A percentile compares a stretch with the other conserved stretches of the same genome.
These are phyloP conservation scores for Amoebophrya sp. DNA, from an alignment of 169 alveolate genomes.

Conservation along the genomic window DNA sequence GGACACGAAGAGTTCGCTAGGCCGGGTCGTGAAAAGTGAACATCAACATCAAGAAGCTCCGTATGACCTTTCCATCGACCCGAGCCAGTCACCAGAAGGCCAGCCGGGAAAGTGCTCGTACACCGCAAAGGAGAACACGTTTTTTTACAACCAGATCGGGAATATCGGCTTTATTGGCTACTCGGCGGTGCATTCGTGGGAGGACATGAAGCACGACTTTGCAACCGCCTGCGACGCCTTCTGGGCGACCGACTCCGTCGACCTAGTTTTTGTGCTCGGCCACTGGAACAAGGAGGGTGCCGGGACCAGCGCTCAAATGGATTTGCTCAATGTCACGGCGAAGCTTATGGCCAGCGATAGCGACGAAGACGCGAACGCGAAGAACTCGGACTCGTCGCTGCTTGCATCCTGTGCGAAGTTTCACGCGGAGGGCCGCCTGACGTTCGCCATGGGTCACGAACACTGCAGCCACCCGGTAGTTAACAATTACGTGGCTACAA, in stretches of 20 bases:
- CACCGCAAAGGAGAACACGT: neutral
- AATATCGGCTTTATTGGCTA: neutral
- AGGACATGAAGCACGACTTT: neutral
- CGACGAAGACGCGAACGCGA: no score
- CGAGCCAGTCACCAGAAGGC: neutral
- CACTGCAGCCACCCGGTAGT: neutral
- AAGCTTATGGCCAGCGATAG: neutral
- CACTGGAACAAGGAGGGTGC: neutral
- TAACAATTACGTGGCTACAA: neutral
- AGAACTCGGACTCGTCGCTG: no score
- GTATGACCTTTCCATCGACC: neutral
- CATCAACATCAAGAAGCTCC: no score
- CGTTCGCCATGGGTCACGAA: neutral
- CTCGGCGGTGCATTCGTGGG: neutral
- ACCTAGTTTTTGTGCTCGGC: neutral
- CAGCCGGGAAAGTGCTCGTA: neutral
- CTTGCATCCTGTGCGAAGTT: neutral
- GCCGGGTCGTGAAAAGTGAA: no score
- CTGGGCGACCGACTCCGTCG: neutral
- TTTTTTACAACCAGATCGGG: neutral
- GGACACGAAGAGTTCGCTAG: neutral
- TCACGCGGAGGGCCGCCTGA: neutral
- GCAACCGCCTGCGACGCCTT: neutral
- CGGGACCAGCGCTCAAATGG: neutral
- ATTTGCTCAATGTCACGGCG: neutral